Evolutionary conservation across 352 stramenopile genomes (phyloP).

Genomic region (Phytophthora parvispora): DNA sequence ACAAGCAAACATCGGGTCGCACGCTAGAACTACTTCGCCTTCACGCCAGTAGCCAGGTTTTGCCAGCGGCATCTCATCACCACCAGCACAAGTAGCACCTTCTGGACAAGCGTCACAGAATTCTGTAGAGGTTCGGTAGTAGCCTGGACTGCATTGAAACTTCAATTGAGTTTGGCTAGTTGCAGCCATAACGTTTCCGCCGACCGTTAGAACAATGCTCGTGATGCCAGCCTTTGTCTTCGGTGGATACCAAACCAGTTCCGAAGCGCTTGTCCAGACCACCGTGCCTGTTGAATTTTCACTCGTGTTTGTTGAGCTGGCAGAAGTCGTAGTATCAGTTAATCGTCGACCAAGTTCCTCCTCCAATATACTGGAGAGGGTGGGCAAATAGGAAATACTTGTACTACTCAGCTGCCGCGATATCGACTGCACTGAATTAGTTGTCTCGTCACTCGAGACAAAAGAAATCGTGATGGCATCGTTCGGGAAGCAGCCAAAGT

Average conservation of each 20-base stretch:
- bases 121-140: constrained; percentile 50
- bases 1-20: constrained; percentile 66
- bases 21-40: constrained; percentile 59
- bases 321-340: constrained; percentile 9
- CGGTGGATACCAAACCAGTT: constrained; percentile 66
- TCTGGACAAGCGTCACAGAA: constrained; percentile 65
- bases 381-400: neutral
- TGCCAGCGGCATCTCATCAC: constrained; percentile 55
- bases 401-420: constrained; percentile 13
- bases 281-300: constrained; percentile 39
- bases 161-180: constrained; percentile 68
- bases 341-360: constrained; percentile 4
- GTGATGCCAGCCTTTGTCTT: constrained; percentile 66
- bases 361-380: constrained; percentile 1
- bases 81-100: constrained; percentile 61
- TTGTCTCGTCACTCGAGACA: neutral
- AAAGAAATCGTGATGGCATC: constrained; percentile 65
- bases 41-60: constrained; percentile 68
- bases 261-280: constrained; percentile 57
- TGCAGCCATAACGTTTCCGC: constrained; percentile 68
- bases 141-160: constrained; percentile 71
- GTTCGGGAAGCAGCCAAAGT: constrained; percentile 78
- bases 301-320: constrained; percentile 15
- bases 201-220: constrained; percentile 66
- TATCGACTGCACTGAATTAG: constrained; percentile 21